Evolutionary conservation across 1,284 basidiomycete species (phyloP).

Genomic region (Phellinidium pouzarii): DNA sequence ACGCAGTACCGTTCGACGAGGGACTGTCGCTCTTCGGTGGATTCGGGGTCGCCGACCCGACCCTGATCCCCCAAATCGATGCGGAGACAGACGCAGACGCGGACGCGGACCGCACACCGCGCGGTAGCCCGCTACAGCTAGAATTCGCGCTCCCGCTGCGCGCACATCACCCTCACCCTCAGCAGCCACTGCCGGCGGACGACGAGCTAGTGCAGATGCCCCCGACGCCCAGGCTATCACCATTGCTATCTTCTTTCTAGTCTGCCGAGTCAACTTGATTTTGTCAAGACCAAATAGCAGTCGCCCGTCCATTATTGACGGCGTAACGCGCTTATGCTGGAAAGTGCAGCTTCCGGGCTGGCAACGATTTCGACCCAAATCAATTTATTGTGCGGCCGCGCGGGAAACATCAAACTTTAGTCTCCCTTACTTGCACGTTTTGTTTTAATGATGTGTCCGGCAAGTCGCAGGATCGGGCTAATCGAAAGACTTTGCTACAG

Average conservation of each 20-base stretch:
- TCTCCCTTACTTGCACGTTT: too few species aligned
- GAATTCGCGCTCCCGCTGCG: background rate
- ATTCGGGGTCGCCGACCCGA: background rate
- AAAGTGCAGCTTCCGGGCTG: too few species aligned
- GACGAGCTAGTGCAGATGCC: conserved; percentile 8
- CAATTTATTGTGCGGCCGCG: too few species aligned
- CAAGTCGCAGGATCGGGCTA: too few species aligned
- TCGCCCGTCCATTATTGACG: too few species aligned
- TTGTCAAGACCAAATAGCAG: too few species aligned
- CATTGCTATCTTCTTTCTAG: conserved; percentile 8
- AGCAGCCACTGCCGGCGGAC: background rate
- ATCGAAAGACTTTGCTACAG: too few species aligned
- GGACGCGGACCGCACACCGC: conserved; percentile 3
- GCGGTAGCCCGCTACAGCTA: conserved; percentile 9
- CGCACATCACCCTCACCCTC: background rate
- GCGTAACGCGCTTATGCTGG: too few species aligned
- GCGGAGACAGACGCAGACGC: background rate
- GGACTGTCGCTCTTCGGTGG: conserved; percentile 13
- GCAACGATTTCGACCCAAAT: too few species aligned
- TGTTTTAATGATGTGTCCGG: too few species aligned
- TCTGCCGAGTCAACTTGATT: background rate
- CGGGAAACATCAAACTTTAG: too few species aligned
- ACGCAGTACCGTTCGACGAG: conserved; percentile 1
- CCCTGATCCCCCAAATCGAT: background rate
- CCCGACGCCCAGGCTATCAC: conserved; percentile 13